Base-by-base conservation (phyloP, 2,329 filamentous ascomycete species). In the Colletotrichum shisoi region DNA sequence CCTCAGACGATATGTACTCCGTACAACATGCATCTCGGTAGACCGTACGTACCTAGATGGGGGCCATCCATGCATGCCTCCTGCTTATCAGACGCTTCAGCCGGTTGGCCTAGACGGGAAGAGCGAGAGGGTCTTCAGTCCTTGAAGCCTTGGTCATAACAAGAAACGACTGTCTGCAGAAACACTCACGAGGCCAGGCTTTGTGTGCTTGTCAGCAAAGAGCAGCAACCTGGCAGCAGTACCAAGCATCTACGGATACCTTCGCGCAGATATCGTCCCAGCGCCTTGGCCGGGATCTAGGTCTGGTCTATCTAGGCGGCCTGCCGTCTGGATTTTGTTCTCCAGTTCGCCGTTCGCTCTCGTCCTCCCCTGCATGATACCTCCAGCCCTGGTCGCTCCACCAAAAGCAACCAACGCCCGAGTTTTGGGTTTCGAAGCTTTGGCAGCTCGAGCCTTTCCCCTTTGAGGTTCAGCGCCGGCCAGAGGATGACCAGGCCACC, bases 401-500 rank as follows among this genome's bases (percentile, higher is more conserved):
- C 60, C 54, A 64, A 59, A 64, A 64, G 61, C 61, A 64, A 67
- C 42, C 48, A 67, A 67, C 60, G 60, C 62, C 61, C 44, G 54
- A 64, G 48, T 64, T 63, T 67, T 54, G 60, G 61, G 60, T 67
- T 67, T 67, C 60, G 64, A 67, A 67, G 61, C 64, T 64, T 52
- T 67, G 64, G 61, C 64, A 64, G 39, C 37, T 60, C 49, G 61
- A 67, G 61, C 64, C 54, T 64, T 64, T 59, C 64, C 64, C 49
- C 44, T 64, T 67, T 51, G 12, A 51, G 64, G 54, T 9, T 17
- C 61, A 64, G 54, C 54, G 52, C 64, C 54, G 61, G 42, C 39
- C 51, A 44, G 61, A 64, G 42, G 64, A 67, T 67, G 64, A 64
- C 64, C 61, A 67, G 61, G 61, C 54, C 64, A 54, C 61, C 60